Conservation (phyloP, 345 rosid species). For the Salix purpurea region DNA sequence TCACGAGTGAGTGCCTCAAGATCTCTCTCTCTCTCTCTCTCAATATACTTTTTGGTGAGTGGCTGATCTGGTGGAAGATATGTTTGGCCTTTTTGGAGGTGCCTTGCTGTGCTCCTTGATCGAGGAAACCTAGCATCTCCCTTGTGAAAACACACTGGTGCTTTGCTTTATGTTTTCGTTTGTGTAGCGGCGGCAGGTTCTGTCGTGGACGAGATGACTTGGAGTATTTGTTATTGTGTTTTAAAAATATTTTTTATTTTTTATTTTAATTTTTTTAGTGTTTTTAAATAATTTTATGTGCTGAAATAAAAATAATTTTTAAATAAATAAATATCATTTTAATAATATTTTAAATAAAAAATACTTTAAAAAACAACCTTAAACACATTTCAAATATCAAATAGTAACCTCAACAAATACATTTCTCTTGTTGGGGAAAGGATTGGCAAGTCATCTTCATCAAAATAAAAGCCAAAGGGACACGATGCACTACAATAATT, state of each 20-base stretch:
- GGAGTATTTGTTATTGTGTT: no score
- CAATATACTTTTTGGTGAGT: neutral
- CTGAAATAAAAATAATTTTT: no score
- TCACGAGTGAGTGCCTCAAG: conserved; percentile 26
- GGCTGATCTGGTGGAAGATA: conserved; percentile 12
- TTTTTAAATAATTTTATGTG: no score
- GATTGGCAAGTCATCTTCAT: neutral
- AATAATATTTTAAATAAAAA: no score
- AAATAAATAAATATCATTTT: no score
- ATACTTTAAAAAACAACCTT: no score
- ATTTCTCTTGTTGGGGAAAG: neutral
- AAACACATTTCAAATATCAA: no score
- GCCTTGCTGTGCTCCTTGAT: neutral
- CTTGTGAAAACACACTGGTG: neutral
- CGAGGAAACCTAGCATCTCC: neutral
- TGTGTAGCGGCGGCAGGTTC: conserved; percentile 6
- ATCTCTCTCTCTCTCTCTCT: neutral
- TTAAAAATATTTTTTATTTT: no score
- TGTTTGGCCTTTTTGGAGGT: conserved; percentile 1
- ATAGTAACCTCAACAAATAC: neutral
- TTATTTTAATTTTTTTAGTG: no score
- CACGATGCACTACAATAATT: neutral
- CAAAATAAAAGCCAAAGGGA: neutral
- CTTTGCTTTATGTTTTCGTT: neutral
- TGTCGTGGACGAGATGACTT: conserved; percentile 7